Evolutionary conservation across 2,329 filamentous ascomycete genomes (phyloP), one percentile per base, ranked within the genome.

Genomic region (Trichocomaceae sp.): DNA sequence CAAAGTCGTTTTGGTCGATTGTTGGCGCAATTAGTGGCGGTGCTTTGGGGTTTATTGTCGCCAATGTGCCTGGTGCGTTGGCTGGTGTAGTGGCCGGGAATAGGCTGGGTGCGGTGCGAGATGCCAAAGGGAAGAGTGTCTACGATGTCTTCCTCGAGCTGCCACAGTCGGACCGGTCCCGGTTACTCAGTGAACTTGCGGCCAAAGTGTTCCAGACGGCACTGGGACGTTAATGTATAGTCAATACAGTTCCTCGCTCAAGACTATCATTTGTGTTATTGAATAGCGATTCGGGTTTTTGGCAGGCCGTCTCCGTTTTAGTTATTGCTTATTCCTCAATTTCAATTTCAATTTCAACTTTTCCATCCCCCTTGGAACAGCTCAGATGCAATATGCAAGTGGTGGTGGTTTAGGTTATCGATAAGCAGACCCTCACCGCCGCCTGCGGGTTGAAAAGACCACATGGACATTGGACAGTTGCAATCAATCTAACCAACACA

Each of bases 81-180:
- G 92, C 92, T 0, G 93, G 93, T 2, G 90, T 89, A 2, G 91
- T 96, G 2, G 92, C 91, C 0, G 93, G 93, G 10, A 97, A 96
- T 73, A 76, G 91, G 50, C 74, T 97, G n/a, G 93, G 93, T 0
- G 88, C 89, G 6, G 83, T 99, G 19, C 79, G 93, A 55, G 93
- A 99, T 73, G 84, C 87, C 31, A 90, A 85, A 73, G 91, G 91
- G 20, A 97, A 96, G 84, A 95, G 89, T 67, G 93, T 99, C 5
- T 97, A 95, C 72, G 79, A 84, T 26, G 93, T 96, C 15, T 97
- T 92, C 69, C 65, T 89, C 77, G 88, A 96, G 63, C 76, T 99
- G 66, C 90, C 90, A 50, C 87, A 90, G 71, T 79, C 79, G 50
- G 91, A 96, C 66, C 87, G 89, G 66, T 84, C 90, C 53, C 84